phyloP scores from a whole-genome alignment of 2,329 filamentous ascomycete species.

The Aspergillus melleus region DNA sequence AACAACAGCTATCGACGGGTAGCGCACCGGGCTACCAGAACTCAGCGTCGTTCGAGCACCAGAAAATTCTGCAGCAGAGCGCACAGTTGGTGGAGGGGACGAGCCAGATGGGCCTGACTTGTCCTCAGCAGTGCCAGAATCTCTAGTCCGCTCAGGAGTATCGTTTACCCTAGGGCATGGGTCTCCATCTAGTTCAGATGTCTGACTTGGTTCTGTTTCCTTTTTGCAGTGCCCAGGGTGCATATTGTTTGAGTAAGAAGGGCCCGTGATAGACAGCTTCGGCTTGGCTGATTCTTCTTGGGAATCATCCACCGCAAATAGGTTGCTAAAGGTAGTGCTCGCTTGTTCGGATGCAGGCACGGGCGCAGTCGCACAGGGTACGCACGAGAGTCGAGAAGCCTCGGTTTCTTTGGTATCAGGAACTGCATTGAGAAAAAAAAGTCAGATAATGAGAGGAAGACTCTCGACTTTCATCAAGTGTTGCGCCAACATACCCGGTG shows the following conservation, averaged over 20 bases:
- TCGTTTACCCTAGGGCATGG: not conserved
- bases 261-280: not conserved
- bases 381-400: conserved; percentile 8
- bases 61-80: not conserved
- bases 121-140: not conserved
- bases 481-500: conserved; percentile 8
- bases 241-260: not conserved
- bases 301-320: conserved; percentile 3
- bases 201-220: not conserved
- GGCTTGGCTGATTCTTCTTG: conserved; percentile 6
- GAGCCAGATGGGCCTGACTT: not conserved
- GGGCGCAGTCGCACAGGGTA: conserved; percentile 4
- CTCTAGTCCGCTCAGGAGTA: not conserved
- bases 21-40: not conserved
- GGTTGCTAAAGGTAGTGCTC: conserved; percentile 6
- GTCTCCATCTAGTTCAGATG: not conserved
- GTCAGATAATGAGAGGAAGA: conserved; percentile 7
- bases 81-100: not conserved
- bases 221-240: not conserved
- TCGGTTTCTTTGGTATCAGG: conserved; percentile 10
- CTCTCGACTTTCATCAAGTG: conserved; percentile 7
- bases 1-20: not conserved
- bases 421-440: conserved; percentile 8
- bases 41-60: not conserved
- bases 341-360: conserved; percentile 11